Evolutionary conservation across 257 asterid species (phyloP).

Genomic region (Fraxinus excelsior): DNA sequence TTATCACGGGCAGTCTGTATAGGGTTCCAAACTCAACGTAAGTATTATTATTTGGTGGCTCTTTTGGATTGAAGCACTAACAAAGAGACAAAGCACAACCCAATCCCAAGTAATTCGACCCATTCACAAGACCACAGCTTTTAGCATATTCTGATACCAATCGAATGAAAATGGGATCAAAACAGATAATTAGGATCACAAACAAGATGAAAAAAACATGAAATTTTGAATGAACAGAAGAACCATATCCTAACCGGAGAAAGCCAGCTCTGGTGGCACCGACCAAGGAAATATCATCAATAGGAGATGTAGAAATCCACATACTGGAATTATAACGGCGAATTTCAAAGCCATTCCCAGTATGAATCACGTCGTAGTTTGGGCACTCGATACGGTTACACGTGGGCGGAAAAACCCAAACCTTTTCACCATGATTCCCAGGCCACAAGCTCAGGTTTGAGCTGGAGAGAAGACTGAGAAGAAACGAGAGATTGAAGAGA

Average conservation of each 20-base stretch:
- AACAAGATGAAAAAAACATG: not conserved
- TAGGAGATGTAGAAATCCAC: slow-evolving; percentile 82
- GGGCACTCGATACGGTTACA: slow-evolving; percentile 92
- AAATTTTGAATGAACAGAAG: not conserved
- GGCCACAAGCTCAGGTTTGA: slow-evolving; percentile 22
- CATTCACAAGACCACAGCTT: not conserved
- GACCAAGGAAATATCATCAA: slow-evolving; percentile 65
- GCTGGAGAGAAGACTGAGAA: slow-evolving; percentile 40
- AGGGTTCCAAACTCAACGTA: no score
- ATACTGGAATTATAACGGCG: slow-evolving; percentile 72
- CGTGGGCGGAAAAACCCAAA: slow-evolving; percentile 58
- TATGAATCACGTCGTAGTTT: slow-evolving; percentile 59
- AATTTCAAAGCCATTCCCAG: slow-evolving; percentile 78
- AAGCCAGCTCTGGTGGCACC: slow-evolving; percentile 65
- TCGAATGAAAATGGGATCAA: slow-evolving; percentile 1
- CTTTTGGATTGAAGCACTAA: not conserved
- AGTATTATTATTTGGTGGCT: not conserved
- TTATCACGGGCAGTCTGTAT: no score
- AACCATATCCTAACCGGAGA: slow-evolving; percentile 42
- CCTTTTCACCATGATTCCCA: slow-evolving; percentile 16
- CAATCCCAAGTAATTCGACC: not conserved
- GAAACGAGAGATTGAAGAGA: slow-evolving; percentile 47
- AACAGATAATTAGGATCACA: not conserved
- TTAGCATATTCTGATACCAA: not conserved
- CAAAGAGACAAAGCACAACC: not conserved